Evolutionary conservation across 2,329 filamentous ascomycete species (phyloP).

Genomic region (Hysterium pulicare): DNA sequence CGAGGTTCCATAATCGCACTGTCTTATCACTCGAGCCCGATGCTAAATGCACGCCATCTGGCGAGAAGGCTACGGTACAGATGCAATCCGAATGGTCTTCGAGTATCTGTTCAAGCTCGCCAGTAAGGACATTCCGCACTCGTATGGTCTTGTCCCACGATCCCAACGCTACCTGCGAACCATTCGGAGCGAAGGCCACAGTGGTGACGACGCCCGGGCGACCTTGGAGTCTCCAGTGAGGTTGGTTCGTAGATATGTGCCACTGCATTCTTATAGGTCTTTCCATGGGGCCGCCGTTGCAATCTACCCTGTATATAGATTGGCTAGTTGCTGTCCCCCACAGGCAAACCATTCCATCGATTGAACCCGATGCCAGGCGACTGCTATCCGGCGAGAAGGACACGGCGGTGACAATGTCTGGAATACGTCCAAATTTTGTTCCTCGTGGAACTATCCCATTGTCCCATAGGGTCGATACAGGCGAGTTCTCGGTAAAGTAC

Average conservation of each 20-base stretch:
- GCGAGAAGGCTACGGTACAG: not conserved
- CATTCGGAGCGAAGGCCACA: slow-evolving; percentile 7
- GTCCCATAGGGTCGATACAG: no score
- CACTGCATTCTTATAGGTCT: no score
- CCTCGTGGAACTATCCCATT: no score
- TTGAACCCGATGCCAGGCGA: slow-evolving; percentile 4
- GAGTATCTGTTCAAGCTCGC: slow-evolving; percentile 1
- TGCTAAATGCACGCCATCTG: not conserved
- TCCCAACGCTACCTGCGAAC: slow-evolving; percentile 4
- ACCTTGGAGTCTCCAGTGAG: slow-evolving; percentile 3
- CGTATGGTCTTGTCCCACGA: slow-evolving; percentile 4
- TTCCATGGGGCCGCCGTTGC: no score
- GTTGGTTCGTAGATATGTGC: no score
- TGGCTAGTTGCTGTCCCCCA: slow-evolving; percentile 5
- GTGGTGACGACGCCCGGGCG: not conserved
- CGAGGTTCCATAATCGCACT: not conserved
- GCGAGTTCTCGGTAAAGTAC: no score
- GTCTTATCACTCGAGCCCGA: not conserved
- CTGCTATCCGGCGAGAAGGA: slow-evolving; percentile 7
- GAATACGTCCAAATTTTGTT: no score
- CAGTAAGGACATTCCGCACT: slow-evolving; percentile 5
- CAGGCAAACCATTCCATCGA: slow-evolving; percentile 7
- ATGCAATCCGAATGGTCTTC: slow-evolving; percentile 1
- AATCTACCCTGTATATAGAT: no score
- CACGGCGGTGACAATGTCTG: not conserved